Percentiles rank a stretch among this genome's conserved stretches.
phyloP scores from a whole-genome alignment of 768 basidiomycete genomes.

The Tylopilus intermedius region DNA sequence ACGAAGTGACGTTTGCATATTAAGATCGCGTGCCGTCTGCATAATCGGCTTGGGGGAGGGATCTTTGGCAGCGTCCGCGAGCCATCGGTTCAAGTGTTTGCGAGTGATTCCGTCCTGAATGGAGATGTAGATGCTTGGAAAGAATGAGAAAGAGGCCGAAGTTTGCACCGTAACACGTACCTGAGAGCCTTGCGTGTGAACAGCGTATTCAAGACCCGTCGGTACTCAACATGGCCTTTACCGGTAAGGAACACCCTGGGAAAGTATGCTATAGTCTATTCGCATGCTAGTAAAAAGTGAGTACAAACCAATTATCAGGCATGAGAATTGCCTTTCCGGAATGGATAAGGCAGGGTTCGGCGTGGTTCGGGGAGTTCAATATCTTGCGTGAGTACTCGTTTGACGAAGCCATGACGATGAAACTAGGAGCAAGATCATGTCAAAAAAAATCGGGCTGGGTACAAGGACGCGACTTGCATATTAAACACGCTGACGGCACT shows the following conservation, averaged over 20 bases:
- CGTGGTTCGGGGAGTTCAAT: slow-evolving; percentile 85
- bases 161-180: slow-evolving; percentile 37
- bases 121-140: slow-evolving; percentile 66
- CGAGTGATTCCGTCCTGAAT: slow-evolving; percentile 83
- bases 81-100: slow-evolving; percentile 71
- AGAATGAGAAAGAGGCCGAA: not conserved
- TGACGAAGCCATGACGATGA: slow-evolving; percentile 96
- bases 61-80: slow-evolving; percentile 47
- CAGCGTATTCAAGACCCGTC: slow-evolving; percentile 81
- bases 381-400: slow-evolving; percentile 94
- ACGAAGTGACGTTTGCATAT: slow-evolving; percentile 95
- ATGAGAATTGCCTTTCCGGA: slow-evolving; percentile 84
- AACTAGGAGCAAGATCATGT: slow-evolving; percentile 48
- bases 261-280: not conserved
- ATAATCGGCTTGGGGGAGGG: slow-evolving; percentile 60
- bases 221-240: slow-evolving; percentile 89
- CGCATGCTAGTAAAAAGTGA: not conserved
- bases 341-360: slow-evolving; percentile 92
- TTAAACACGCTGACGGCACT: slow-evolving; percentile 95
- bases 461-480: slow-evolving; percentile 55
- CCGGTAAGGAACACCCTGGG: slow-evolving; percentile 95
- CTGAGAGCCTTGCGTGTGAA: slow-evolving; percentile 93
- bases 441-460: not conserved
- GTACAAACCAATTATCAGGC: slow-evolving; percentile 77
- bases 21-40: slow-evolving; percentile 88